These are phyloP conservation scores for Geotrichum fermentans DNA, from an alignment of 1,139 yeast species.

Conservation along the genomic window DNA sequence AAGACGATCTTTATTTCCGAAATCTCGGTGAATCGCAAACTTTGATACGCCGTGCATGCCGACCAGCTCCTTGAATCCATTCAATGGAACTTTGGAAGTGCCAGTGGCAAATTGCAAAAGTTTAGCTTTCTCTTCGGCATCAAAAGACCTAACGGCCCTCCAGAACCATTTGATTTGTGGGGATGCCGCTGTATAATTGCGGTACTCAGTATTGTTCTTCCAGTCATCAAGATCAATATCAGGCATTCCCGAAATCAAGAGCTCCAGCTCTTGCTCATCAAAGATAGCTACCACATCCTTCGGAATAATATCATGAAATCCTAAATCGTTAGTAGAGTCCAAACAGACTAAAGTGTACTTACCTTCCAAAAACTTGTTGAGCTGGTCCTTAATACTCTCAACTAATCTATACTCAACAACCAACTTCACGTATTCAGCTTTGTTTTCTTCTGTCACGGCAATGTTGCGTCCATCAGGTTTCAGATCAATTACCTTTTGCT, in stretches of 20 bases:
- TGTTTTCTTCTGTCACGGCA: slow-evolving; percentile 85
- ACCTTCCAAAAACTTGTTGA: slow-evolving; percentile 69
- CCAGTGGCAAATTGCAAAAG: slow-evolving; percentile 95
- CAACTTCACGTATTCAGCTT: slow-evolving; percentile 77
- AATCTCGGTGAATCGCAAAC: slow-evolving; percentile 86
- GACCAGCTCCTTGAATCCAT: slow-evolving; percentile 85
- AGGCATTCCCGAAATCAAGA: slow-evolving; percentile 89
- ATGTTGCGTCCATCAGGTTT: slow-evolving; percentile 78
- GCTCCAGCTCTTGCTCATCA: slow-evolving; percentile 92
- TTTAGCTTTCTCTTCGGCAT: slow-evolving; percentile 89
- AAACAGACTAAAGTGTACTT: slow-evolving; percentile 13
- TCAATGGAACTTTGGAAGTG: slow-evolving; percentile 91
- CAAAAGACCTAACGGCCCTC: slow-evolving; percentile 95
- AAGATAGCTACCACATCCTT: slow-evolving; percentile 79
- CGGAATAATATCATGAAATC: slow-evolving; percentile 92
- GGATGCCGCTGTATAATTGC: slow-evolving; percentile 77
- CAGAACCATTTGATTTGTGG: slow-evolving; percentile 95
- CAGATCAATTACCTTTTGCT: slow-evolving; percentile 71
- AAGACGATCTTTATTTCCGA: slow-evolving; percentile 76
- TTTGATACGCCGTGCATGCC: slow-evolving; percentile 86
- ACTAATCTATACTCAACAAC: slow-evolving; percentile 86
- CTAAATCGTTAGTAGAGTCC: slow-evolving; percentile 34
- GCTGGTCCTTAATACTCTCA: slow-evolving; percentile 79
- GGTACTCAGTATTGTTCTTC: slow-evolving; percentile 80
- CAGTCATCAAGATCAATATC: slow-evolving; percentile 95